Percentiles rank a stretch among this genome's conserved stretches.
Conservation (phyloP, 441 rosid species). For the Jatropha podagrica region DNA sequence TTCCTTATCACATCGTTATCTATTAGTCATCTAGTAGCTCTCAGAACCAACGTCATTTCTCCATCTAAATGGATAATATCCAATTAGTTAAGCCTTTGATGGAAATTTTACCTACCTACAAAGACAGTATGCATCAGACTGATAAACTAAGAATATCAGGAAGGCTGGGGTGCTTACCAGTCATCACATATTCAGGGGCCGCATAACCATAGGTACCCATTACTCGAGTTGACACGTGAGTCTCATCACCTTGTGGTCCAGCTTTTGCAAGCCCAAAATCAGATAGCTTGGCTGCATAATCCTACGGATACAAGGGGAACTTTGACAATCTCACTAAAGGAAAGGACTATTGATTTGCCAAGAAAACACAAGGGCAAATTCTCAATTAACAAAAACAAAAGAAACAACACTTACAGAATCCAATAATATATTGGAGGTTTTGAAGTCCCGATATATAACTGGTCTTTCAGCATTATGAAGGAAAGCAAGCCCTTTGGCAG, state of each 20-base stretch:
- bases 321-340: constrained; percentile 17
- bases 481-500: constrained; percentile 98
- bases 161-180: constrained; percentile 54
- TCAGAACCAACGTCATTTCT: too few species aligned
- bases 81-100: constrained; percentile 7
- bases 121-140: neutral
- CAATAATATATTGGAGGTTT: constrained; percentile 91
- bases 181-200: constrained; percentile 98
- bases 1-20: constrained; percentile 10
- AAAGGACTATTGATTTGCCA: neutral
- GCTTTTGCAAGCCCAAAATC: constrained; percentile 99
- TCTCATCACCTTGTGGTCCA: constrained; percentile 97
- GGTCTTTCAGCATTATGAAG: constrained; percentile 98
- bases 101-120: constrained; percentile 2
- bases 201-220: constrained; percentile 99
- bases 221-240: constrained; percentile 94
- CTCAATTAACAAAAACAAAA: constrained; percentile 7
- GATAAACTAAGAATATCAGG: neutral
- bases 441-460: constrained; percentile 94
- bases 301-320: constrained; percentile 45
- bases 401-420: constrained; percentile 67
- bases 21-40: constrained; percentile 16
- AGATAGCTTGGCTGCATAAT: constrained; percentile 94
- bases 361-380: constrained; percentile 15
- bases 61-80: too few species aligned